Conservation (phyloP, 768 basidiomycete species). For the Lactarius indigo region DNA sequence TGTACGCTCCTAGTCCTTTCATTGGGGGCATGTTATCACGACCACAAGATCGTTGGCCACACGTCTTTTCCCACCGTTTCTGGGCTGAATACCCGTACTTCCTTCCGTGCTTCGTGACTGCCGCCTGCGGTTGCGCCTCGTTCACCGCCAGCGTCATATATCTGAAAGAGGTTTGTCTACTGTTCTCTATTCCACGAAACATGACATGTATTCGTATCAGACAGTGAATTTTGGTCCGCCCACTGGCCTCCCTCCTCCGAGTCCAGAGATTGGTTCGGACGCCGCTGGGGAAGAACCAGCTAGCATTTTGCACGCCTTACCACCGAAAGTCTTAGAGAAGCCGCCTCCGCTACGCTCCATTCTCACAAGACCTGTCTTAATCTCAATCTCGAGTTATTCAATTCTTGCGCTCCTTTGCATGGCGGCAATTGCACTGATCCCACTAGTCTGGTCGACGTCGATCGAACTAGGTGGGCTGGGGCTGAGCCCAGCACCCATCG, state of each 20-base stretch:
- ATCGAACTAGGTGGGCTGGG: constrained; percentile 29
- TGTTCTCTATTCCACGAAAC: neutral
- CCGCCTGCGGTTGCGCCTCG: neutral
- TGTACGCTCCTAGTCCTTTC: constrained; percentile 17
- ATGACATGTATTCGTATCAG: neutral
- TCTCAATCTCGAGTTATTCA: constrained; percentile 43
- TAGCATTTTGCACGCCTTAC: neutral
- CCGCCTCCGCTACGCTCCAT: constrained; percentile 34
- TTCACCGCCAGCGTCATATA: neutral
- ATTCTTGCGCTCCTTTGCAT: constrained; percentile 43
- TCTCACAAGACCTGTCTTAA: constrained; percentile 30
- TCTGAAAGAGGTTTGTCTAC: constrained; percentile 6
- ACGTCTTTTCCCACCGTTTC: constrained; percentile 21
- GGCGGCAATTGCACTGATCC: constrained; percentile 37
- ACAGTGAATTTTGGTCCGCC: neutral
- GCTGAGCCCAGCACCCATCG: constrained; percentile 37
- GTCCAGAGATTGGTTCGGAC: neutral
- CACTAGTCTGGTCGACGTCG: constrained; percentile 42
- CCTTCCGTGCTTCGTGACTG: constrained; percentile 22
- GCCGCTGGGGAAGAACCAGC: neutral
- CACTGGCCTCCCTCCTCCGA: neutral
- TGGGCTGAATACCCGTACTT: constrained; percentile 28
- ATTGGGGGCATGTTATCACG: constrained; percentile 26
- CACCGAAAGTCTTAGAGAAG: neutral
- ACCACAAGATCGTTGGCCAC: constrained; percentile 25